Base-by-base conservation (phyloP, 257 asterid species). In the Lycium barbarum region DNA sequence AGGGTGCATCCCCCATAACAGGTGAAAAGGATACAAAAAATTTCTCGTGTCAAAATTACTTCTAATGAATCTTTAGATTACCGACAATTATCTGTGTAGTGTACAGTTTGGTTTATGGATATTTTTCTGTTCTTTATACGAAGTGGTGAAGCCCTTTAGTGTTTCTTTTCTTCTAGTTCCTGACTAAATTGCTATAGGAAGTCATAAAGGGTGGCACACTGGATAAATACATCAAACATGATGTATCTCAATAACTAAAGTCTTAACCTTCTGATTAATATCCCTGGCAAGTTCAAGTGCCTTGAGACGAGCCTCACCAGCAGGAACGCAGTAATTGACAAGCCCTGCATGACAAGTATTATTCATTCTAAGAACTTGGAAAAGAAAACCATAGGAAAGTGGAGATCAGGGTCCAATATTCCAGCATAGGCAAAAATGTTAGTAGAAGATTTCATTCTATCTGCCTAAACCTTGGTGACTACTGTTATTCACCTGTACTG, bases 211-310 rank as follows among this genome's bases (percentile, higher is more conserved):
- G 15, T 76, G 82, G 47, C 15, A 76, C 45, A 26, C 63, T 26
- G 15, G 22, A 76, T 76, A 76, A 76, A 14, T 76, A 53, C 62
- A 53, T 76, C 22, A 76, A 53, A 53, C 63, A 53, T 53, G 14
- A 9, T 76, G 51, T 26, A 51, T 76, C 82, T 76, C 82, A 53
- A 14, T 53, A 76, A 26, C 26, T 13, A 3, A 51, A 26, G 63
- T 83, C 45, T 76, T 76, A 82, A 94, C 99, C 99, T 96, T 96
- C 86, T 88, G 91, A 85, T 87, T 94, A 86, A 96, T 96, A 58
- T 87, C 90, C 59, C 92, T 89, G 61, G 99, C 98, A 63, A 94
- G 89, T 88, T 92, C 97, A 85, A 96, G 93, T 79, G 98, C 98
- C 92, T 94, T 96, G 33, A 85, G 55, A 53, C 82, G 97, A 87